phyloP scores from a whole-genome alignment of 2,329 filamentous ascomycete genomes.

The Cladophialophora exuberans region DNA sequence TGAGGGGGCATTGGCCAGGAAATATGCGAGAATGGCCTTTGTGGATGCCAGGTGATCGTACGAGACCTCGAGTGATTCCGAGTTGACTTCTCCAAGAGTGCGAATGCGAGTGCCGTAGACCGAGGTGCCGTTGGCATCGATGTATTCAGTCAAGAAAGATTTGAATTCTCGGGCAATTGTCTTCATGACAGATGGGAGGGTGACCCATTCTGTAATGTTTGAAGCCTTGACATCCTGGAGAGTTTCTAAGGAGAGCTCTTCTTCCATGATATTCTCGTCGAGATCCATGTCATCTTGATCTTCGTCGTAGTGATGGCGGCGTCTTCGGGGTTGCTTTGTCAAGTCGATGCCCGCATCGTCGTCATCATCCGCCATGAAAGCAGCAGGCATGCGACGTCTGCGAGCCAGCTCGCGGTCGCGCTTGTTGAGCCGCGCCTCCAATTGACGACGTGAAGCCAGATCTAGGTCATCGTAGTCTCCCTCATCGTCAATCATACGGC shows the following conservation, averaged over 20 bases:
- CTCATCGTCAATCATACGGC: slow-evolving; percentile 65
- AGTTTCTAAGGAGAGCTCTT: slow-evolving; percentile 89
- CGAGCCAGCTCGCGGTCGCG: slow-evolving; percentile 65
- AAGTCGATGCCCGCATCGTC: slow-evolving; percentile 84
- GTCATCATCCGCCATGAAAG: slow-evolving; percentile 72
- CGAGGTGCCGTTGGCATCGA: slow-evolving; percentile 82
- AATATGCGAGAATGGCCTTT: slow-evolving; percentile 93
- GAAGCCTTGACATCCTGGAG: slow-evolving; percentile 91
- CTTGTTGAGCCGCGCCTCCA: slow-evolving; percentile 65
- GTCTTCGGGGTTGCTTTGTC: slow-evolving; percentile 79
- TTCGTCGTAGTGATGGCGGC: slow-evolving; percentile 90
- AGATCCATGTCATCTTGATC: slow-evolving; percentile 87
- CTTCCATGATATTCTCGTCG: slow-evolving; percentile 91
- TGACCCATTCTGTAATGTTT: slow-evolving; percentile 93
- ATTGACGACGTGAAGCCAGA: slow-evolving; percentile 59
- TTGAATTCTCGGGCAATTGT: slow-evolving; percentile 98
- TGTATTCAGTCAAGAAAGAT: slow-evolving; percentile 94
- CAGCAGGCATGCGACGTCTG: slow-evolving; percentile 62
- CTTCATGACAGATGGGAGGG: slow-evolving; percentile 83
- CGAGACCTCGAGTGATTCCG: slow-evolving; percentile 93
- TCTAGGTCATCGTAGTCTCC: slow-evolving; percentile 67
- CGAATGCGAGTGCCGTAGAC: slow-evolving; percentile 94
- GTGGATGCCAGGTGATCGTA: slow-evolving; percentile 88
- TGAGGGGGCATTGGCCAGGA: slow-evolving; percentile 91
- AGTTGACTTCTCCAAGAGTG: slow-evolving; percentile 95